Evolutionary conservation across 345 rosid genomes (phyloP).

Genomic region (Ceriops decandra): DNA sequence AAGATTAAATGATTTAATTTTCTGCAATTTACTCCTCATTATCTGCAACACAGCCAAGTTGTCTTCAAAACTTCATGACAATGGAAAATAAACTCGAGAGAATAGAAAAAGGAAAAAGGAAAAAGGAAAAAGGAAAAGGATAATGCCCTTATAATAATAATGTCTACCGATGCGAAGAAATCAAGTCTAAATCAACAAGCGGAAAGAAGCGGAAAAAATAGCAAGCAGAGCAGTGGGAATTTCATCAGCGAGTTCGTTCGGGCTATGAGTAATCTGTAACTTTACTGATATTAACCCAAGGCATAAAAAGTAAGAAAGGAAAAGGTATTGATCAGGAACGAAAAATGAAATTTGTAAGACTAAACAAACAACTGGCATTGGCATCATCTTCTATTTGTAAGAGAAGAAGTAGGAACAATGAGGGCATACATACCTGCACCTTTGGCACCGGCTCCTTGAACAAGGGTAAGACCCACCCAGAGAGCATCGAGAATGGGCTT

Average conservation of each 20-base stretch:
- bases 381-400: background rate
- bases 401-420: background rate
- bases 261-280: background rate
- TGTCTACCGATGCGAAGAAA: no score
- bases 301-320: constrained; percentile 1
- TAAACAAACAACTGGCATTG: background rate
- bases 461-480: constrained; percentile 90
- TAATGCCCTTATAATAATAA: background rate
- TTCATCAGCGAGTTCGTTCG: background rate
- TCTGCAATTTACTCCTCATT: background rate
- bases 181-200: no score
- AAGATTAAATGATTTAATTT: no score
- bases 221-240: no score
- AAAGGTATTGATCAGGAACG: background rate
- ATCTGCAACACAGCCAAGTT: background rate
- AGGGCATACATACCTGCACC: constrained; percentile 62
- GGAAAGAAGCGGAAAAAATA: no score
- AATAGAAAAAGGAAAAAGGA: constrained; percentile 4
- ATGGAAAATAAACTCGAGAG: background rate
- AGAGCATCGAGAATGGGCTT: constrained; percentile 34
- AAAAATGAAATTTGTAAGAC: constrained; percentile 5
- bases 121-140: constrained; percentile 5
- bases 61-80: background rate
- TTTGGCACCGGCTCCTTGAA: constrained; percentile 61
- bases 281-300: background rate